Base-by-base conservation (phyloP, 768 basidiomycete species). In the Lactarius hengduanensis region DNA sequence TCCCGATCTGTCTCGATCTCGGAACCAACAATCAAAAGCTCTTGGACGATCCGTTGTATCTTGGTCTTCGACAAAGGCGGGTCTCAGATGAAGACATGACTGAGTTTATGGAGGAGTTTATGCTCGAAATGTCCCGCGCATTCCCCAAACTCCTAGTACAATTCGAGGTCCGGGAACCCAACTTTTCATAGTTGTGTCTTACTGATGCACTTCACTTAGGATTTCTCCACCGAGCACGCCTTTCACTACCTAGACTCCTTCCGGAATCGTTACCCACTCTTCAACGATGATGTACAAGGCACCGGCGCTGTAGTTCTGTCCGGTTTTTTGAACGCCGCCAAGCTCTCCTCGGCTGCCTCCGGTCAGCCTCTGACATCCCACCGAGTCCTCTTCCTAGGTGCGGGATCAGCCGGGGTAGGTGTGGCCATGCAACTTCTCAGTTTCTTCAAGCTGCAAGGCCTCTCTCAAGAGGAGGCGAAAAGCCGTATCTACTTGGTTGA, bases 61-160 rank as follows among this genome's bases (percentile, higher is more conserved):
- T 96, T 71, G 96, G 96, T 32, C 82, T 91, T 50, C 86, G 91
- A 57, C 85, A 88, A 72, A 85, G 82, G 70, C 85, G 92, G 60
- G 79, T 86, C 30, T 78, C 85, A 0, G 84, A 86, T 30, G 78
- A 78, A 22, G 86, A 86, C 72, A 90, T 91, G 81, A 81, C 83
- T 22, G 89, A 82, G 56, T 94, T 96, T 77, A 92, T 97, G 89
- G 92, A 95, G 73, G 90, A 93, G 74, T 95, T 97, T 78, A 94
- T 97, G 91, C 74, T 80, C 47, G 92, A 91, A 76, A 91, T 96
- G 82, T 78, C 82, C 20, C 74, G 74, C 47, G 80, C 83, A 13
- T 95, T 89, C 82, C 94, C 94, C 0, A 88, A 90, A 71, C 81
- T 92, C 59, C 81, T 96, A 73, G 81, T 96, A 67, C 94, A 96